phyloP scores from a whole-genome alignment of 2,329 filamentous ascomycete genomes.

The Alternaria arbusti region DNA sequence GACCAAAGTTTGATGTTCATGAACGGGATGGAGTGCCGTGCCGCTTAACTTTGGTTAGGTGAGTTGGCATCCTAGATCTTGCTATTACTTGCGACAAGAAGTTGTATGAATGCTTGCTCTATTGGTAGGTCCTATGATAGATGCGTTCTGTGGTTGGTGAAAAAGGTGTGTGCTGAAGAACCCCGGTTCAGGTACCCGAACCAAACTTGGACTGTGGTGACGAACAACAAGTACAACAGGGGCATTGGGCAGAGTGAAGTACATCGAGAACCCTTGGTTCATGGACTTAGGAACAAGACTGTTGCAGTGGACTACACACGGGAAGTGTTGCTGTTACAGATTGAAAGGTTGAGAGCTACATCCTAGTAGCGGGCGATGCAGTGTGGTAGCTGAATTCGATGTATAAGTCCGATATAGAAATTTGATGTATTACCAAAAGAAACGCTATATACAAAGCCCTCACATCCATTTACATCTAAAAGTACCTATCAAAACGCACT shows the following conservation, averaged over 20 bases:
- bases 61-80: not conserved
- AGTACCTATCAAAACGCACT: too few relatives aligned
- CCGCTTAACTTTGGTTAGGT: not conserved
- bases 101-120: not conserved
- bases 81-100: not conserved
- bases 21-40: not conserved
- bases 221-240: not conserved
- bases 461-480: not conserved
- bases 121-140: not conserved
- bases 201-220: not conserved
- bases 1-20: not conserved
- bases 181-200: not conserved
- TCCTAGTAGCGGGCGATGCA: not conserved
- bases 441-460: not conserved
- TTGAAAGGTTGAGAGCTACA: not conserved
- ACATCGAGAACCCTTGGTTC: not conserved
- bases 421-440: not conserved
- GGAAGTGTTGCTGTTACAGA: not conserved
- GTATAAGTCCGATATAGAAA: not conserved
- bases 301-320: not conserved
- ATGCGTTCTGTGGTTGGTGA: not conserved
- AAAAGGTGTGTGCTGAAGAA: not conserved
- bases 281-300: not conserved
- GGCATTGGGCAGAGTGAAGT: not conserved
- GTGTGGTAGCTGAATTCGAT: accelerated